Percentiles rank a stretch among this genome's conserved stretches.
Conservation (phyloP, 768 basidiomycete species). For the Macrolepiota dolichaula region DNA sequence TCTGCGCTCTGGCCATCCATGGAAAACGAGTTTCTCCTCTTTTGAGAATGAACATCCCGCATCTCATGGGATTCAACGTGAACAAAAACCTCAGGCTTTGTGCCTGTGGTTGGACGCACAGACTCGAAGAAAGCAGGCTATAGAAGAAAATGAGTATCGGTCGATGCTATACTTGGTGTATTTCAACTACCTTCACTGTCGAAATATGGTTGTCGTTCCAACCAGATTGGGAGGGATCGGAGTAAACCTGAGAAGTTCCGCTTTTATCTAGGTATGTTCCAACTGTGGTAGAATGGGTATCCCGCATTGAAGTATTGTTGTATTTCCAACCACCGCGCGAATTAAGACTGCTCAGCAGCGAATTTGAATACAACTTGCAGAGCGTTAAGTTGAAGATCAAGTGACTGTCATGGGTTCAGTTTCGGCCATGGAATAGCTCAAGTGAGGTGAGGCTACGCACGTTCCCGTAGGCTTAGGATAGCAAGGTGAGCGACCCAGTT, state of each 20-base stretch:
- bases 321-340: conserved; percentile 27
- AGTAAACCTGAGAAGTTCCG: not conserved
- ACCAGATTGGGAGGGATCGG: no score
- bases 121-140: no score
- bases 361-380: conserved; percentile 39
- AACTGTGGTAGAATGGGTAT: not conserved
- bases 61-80: not conserved
- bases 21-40: not conserved
- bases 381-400: conserved; percentile 34
- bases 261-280: not conserved
- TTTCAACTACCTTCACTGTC: no score
- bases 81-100: not conserved
- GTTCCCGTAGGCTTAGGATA: conserved; percentile 10
- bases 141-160: no score
- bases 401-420: conserved; percentile 21
- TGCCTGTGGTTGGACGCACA: not conserved
- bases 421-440: not conserved
- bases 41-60: not conserved
- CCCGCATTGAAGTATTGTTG: not conserved
- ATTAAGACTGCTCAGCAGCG: conserved; percentile 35
- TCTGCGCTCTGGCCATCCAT: no score
- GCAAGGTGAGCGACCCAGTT: not conserved
- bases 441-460: not conserved
- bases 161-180: no score
- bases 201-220: no score